Evolutionary conservation across 371 early-diverging fungal species (phyloP).

Genomic region (Caulochytrium protostelioides): DNA sequence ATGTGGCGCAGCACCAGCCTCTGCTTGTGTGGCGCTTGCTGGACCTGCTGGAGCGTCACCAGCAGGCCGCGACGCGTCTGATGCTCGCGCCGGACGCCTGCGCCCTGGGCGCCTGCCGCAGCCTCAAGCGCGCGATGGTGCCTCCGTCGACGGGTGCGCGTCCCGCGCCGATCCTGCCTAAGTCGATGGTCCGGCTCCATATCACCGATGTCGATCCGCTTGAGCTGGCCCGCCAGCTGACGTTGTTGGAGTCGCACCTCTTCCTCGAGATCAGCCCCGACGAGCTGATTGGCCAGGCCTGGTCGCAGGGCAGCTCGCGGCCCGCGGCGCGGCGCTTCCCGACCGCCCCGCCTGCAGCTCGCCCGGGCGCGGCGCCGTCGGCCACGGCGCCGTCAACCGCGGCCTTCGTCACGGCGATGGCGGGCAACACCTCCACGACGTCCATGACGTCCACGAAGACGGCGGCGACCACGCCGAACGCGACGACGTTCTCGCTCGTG

Average conservation of each 20-base stretch:
- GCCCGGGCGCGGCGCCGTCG: too few relatives aligned
- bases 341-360: too few relatives aligned
- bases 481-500: too few relatives aligned
- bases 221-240: slow-evolving; percentile 82
- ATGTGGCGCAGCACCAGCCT: slow-evolving; percentile 45
- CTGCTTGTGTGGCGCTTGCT: slow-evolving; percentile 20
- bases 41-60: slow-evolving; percentile 7
- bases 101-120: not conserved
- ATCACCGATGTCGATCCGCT: slow-evolving; percentile 69
- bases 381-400: not conserved
- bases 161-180: slow-evolving; percentile 45
- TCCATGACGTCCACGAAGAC: too few relatives aligned
- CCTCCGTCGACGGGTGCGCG: slow-evolving; percentile 5
- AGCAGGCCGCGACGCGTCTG: slow-evolving; percentile 1
- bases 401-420: too few relatives aligned
- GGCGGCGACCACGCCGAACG: too few relatives aligned
- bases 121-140: not conserved
- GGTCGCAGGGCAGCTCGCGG: slow-evolving; percentile 34
- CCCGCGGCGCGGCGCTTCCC: too few relatives aligned
- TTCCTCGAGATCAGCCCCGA: slow-evolving; percentile 59
- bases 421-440: too few relatives aligned
- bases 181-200: slow-evolving; percentile 34
- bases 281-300: slow-evolving; percentile 74
- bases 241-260: slow-evolving; percentile 54
- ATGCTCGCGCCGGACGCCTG: not conserved